Conservation (phyloP, 2,329 filamentous ascomycete genomes). For the Colletotrichum salicis region DNA sequence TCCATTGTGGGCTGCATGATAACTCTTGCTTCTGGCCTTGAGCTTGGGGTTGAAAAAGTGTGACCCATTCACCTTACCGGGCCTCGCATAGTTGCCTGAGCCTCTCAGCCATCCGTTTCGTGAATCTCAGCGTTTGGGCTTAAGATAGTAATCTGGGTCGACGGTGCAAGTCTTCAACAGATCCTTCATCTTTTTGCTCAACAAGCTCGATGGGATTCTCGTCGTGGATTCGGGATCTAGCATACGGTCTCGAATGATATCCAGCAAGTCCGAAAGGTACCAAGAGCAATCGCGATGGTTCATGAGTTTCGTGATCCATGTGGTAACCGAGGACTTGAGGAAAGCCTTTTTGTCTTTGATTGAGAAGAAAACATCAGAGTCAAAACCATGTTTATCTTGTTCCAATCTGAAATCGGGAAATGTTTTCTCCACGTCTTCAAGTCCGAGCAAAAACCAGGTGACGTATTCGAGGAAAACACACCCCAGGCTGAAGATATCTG, state of each 20-base stretch:
- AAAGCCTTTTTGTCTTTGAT: neutral
- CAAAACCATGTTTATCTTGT: slow-evolving; percentile 16
- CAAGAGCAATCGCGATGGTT: slow-evolving; percentile 6
- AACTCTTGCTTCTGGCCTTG: neutral
- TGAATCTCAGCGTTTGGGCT: neutral
- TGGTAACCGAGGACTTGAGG: slow-evolving; percentile 6
- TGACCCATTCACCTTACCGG: neutral
- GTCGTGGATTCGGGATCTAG: slow-evolving; percentile 1
- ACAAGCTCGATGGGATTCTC: neutral
- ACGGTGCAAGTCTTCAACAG: neutral
- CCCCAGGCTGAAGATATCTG: slow-evolving; percentile 49
- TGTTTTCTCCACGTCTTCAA: slow-evolving; percentile 24
- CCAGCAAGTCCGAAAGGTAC: slow-evolving; percentile 6
- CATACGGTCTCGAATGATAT: slow-evolving; percentile 1
- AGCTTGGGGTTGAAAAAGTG: neutral
- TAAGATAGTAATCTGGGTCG: neutral
- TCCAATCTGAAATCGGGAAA: slow-evolving; percentile 29
- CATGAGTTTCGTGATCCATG: slow-evolving; percentile 2
- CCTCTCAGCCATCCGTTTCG: neutral
- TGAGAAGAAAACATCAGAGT: slow-evolving; percentile 18
- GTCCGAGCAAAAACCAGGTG: slow-evolving; percentile 47
- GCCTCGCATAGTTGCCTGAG: neutral
- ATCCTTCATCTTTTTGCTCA: slow-evolving; percentile 4
- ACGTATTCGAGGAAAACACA: slow-evolving; percentile 49
- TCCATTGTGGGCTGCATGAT: too few species aligned